These are phyloP conservation scores for Elsinoe fawcettii DNA, from an alignment of 2,329 filamentous ascomycete genomes.

Conservation along the genomic window DNA sequence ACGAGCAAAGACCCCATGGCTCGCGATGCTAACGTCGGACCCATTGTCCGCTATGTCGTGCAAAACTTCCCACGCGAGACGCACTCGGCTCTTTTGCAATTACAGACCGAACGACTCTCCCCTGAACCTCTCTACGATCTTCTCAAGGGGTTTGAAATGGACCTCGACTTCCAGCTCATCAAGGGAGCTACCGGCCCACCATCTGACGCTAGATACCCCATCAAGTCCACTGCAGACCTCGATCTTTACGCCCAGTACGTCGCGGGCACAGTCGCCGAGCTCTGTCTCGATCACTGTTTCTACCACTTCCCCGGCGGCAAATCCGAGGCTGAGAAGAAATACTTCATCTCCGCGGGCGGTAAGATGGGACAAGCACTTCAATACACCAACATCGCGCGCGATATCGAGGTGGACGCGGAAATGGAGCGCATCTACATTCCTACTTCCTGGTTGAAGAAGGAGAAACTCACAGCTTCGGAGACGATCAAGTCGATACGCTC, in stretches of 20 bases:
- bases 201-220: conserved; percentile 41
- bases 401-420: conserved; percentile 59
- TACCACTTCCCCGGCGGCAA: conserved; percentile 42
- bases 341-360: conserved; percentile 49
- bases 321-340: conserved; percentile 27
- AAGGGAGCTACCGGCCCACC: neutral
- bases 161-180: conserved; percentile 47
- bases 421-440: conserved; percentile 64
- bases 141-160: conserved; percentile 61
- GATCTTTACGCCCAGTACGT: conserved; percentile 59
- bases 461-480: conserved; percentile 46
- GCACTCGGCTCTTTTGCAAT: conserved; percentile 49
- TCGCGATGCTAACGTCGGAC: conserved; percentile 22
- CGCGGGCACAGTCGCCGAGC: conserved; percentile 63
- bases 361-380: conserved; percentile 69
- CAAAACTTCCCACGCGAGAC: conserved; percentile 46
- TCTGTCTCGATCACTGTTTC: conserved; percentile 61
- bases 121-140: conserved; percentile 55
- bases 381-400: conserved; percentile 68
- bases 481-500: conserved; percentile 38
- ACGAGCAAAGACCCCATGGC: conserved; percentile 24
- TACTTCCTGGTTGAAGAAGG: conserved; percentile 53
- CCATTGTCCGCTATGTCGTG: conserved; percentile 33
- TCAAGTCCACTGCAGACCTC: conserved; percentile 51
- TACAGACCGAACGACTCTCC: conserved; percentile 52